Evolutionary conservation across 495 filamentous ascomycete genomes (phyloP), one percentile per base, ranked within the genome.

Genomic region (Hypoxylon fragiforme): DNA sequence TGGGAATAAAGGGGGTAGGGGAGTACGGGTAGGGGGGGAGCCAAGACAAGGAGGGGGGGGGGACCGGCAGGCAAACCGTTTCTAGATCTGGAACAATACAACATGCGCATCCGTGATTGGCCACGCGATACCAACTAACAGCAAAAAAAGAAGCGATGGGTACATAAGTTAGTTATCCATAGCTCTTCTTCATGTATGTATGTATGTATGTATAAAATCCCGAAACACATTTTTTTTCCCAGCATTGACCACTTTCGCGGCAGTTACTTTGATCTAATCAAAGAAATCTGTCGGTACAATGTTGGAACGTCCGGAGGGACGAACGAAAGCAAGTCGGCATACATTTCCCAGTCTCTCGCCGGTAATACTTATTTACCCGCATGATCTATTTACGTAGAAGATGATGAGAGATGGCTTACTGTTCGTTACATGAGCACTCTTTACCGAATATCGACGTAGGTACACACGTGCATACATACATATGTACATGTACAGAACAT

Each of bases 301-400:
- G 19, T 51, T 56, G 28, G 35, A n/a, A n/a, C n/a, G n/a, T n/a
- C n/a, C n/a, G n/a, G n/a, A 56, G 26, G 36, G 24, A n/a, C 46
- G 51, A 39, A n/a, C 51, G 51, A 49, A 43, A 42, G 34, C 20
- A 18, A 46, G 28, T 57, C 52, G 52, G 58, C 47, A 43, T 42
- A 62, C 51, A 35, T 12, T 20, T 31, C 2, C 32, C 30, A 28
- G 48, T 18, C 40, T 15, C 30, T 42, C 53, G 42, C 38, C 58
- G 58, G 58, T 31, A 11, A 18, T 62, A 48, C 48, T 57, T 57
- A 62, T 62, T 62, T 62, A 57, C 38, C 58, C 58, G 58, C 58
- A 24, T 44, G 42, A 13, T n/a, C n/a, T n/a, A n/a, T n/a, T n/a
- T n/a, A n/a, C n/a, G n/a, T n/a, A n/a, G n/a, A n/a, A n/a, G n/a